Evolutionary conservation across 1,284 basidiomycete genomes (phyloP).

Genomic region (Trichosporon sp.): DNA sequence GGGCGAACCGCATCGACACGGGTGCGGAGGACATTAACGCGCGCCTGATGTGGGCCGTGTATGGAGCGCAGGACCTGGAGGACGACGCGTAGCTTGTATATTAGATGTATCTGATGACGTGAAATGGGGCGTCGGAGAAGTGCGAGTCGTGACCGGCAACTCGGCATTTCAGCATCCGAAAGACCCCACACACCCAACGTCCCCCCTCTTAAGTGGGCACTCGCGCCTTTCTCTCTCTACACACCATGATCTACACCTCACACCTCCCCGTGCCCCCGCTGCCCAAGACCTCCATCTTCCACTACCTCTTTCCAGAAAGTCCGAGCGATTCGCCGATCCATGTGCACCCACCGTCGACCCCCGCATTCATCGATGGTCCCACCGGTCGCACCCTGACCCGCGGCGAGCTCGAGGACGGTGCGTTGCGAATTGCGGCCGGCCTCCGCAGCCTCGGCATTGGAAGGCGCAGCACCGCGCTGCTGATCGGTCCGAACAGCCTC

Average conservation of each 20-base stretch:
- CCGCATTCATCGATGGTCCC: constrained; percentile 69
- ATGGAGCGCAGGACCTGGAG: constrained; percentile 19
- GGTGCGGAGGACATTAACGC: constrained; percentile 61
- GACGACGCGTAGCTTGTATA: constrained; percentile 22
- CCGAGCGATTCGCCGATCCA: constrained; percentile 32
- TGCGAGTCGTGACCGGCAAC: background rate
- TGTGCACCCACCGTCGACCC: constrained; percentile 41
- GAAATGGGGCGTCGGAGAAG: constrained; percentile 3
- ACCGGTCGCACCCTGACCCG: constrained; percentile 65
- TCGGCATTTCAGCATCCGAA: background rate
- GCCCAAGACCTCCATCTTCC: constrained; percentile 21
- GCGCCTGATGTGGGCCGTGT: constrained; percentile 57
- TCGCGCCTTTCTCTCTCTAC: background rate
- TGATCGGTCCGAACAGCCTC: constrained; percentile 62
- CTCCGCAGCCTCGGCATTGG: constrained; percentile 50
- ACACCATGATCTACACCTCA: constrained; percentile 24
- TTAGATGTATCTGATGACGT: background rate
- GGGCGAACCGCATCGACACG: constrained; percentile 59
- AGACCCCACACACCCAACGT: background rate
- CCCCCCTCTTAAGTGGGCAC: background rate
- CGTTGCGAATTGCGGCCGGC: constrained; percentile 64
- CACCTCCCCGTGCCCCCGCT: constrained; percentile 17
- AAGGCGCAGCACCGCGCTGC: constrained; percentile 42
- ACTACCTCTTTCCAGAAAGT: constrained; percentile 27
- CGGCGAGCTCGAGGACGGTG: constrained; percentile 61